A percentile compares a stretch with the other conserved stretches of the same genome.
These are phyloP conservation scores for Babesia caballi DNA, from an alignment of 169 alveolate genomes.

Conservation along the genomic window DNA sequence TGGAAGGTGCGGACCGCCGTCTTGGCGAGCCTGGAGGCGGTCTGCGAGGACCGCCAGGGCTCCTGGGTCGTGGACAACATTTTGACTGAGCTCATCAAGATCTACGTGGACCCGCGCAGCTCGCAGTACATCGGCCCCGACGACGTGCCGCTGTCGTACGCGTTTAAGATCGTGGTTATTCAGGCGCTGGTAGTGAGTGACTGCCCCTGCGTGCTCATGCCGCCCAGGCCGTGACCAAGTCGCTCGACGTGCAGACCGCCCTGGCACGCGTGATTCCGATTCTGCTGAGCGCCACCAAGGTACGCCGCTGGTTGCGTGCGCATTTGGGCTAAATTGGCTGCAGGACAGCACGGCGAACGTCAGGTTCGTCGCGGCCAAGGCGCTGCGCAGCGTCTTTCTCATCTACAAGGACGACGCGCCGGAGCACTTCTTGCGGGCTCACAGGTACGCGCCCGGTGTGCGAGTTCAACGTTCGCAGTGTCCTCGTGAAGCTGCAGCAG, in stretches of 20 bases:
- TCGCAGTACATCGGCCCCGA: slow-evolving; percentile 17
- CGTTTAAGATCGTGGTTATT: slow-evolving; percentile 42
- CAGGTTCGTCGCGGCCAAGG: slow-evolving; percentile 54
- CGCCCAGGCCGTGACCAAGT: slow-evolving; percentile 60
- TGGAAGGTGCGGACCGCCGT: slow-evolving; percentile 64
- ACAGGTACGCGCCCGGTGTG: neutral
- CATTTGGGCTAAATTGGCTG: neutral
- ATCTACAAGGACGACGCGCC: slow-evolving; percentile 53
- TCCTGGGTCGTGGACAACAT: slow-evolving; percentile 49
- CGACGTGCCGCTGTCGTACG: slow-evolving; percentile 17
- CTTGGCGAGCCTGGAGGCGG: slow-evolving; percentile 26
- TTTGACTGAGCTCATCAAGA: slow-evolving; percentile 21
- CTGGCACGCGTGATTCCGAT: slow-evolving; percentile 57
- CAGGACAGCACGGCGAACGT: slow-evolving; percentile 57
- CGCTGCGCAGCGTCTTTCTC: slow-evolving; percentile 45
- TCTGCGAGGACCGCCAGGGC: slow-evolving; percentile 43
- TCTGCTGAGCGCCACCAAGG: slow-evolving; percentile 38
- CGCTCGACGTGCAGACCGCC: slow-evolving; percentile 44
- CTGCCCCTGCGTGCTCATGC: neutral
- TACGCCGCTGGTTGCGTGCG: neutral
- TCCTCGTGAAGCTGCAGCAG: slow-evolving; percentile 42
- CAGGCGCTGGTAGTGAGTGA: slow-evolving; percentile 62
- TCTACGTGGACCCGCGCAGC: slow-evolving; percentile 39
- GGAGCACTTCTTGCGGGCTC: slow-evolving; percentile 38
- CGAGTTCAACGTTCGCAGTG: slow-evolving; percentile 12